A percentile compares a stretch with the other conserved stretches of the same genome.
Conservation (phyloP, 2,329 filamentous ascomycete species). For the Endocalyx cinctus region DNA sequence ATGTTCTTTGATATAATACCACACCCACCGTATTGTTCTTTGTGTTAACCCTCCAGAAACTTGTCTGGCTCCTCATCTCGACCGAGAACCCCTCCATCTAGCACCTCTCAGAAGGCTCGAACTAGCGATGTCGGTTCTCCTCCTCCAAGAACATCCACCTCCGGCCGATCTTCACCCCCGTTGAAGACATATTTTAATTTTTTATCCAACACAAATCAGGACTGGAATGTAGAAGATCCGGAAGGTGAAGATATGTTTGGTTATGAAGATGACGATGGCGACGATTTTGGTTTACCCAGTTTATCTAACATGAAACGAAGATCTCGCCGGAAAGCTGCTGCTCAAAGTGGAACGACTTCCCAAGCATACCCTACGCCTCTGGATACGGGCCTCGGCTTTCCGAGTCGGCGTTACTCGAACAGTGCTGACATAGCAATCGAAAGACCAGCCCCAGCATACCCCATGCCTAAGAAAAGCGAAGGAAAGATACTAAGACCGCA, state of each 20-base stretch:
- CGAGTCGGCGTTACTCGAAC: slow-evolving; percentile 64
- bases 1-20: slow-evolving; percentile 25
- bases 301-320: slow-evolving; percentile 86
- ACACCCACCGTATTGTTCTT: too few species aligned
- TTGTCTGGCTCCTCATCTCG: slow-evolving; percentile 57
- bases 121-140: slow-evolving; percentile 54
- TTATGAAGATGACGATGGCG: slow-evolving; percentile 83
- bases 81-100: slow-evolving; percentile 72
- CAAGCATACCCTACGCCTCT: slow-evolving; percentile 31
- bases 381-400: slow-evolving; percentile 33
- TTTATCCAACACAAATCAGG: slow-evolving; percentile 74
- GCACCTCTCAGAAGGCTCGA: slow-evolving; percentile 48
- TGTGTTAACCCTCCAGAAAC: slow-evolving; percentile 42
- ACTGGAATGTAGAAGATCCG: slow-evolving; percentile 65
- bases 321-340: slow-evolving; percentile 46
- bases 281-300: slow-evolving; percentile 92
- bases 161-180: slow-evolving; percentile 56
- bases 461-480: slow-evolving; percentile 81
- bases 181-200: slow-evolving; percentile 76
- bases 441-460: slow-evolving; percentile 76
- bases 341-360: slow-evolving; percentile 31
- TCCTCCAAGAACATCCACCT: slow-evolving; percentile 41
- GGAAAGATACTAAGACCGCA: slow-evolving; percentile 95
- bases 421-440: slow-evolving; percentile 95
- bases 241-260: slow-evolving; percentile 71